A percentile compares a stretch with the other conserved stretches of the same genome.
phyloP scores from a whole-genome alignment of 441 rosid genomes.

The Pelargonium cotyledonis region DNA sequence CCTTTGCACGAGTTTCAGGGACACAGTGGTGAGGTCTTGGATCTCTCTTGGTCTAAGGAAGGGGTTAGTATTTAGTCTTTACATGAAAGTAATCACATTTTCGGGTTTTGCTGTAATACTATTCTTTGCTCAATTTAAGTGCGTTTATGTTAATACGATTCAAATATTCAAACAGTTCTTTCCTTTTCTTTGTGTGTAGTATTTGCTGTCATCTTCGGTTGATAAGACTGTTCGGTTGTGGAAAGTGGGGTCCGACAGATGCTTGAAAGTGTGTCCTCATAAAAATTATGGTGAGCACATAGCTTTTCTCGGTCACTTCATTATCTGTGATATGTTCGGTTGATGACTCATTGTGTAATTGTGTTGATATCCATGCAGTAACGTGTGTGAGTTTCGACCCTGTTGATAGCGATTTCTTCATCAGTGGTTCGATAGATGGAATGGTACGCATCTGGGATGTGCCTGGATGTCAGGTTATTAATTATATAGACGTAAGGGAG shows the following conservation, averaged over 20 bases:
- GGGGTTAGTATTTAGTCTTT: constrained; percentile 12
- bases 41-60: constrained; percentile 81
- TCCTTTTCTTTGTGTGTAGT: constrained; percentile 25
- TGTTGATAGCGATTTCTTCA: constrained; percentile 66
- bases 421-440: constrained; percentile 95
- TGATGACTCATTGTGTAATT: constrained; percentile 19
- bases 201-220: constrained; percentile 45
- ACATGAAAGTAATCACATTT: background rate
- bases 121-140: background rate
- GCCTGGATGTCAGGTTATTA: constrained; percentile 56
- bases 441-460: constrained; percentile 89
- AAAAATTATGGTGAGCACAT: constrained; percentile 45
- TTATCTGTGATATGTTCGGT: too few relatives aligned
- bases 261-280: constrained; percentile 46
- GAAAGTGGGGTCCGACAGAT: constrained; percentile 41
- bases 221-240: constrained; percentile 62
- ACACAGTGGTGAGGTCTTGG: constrained; percentile 64
- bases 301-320: background rate
- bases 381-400: constrained; percentile 89
- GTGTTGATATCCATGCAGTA: constrained; percentile 45
- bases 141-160: background rate
- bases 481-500: constrained; percentile 67
- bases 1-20: constrained; percentile 77
- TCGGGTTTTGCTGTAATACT: background rate
- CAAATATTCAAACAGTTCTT: background rate